Percentiles rank a stretch among this genome's conserved stretches.
Evolutionary conservation across 305 asterid species (phyloP).

Genomic region (Fraxinus angustifolia): DNA sequence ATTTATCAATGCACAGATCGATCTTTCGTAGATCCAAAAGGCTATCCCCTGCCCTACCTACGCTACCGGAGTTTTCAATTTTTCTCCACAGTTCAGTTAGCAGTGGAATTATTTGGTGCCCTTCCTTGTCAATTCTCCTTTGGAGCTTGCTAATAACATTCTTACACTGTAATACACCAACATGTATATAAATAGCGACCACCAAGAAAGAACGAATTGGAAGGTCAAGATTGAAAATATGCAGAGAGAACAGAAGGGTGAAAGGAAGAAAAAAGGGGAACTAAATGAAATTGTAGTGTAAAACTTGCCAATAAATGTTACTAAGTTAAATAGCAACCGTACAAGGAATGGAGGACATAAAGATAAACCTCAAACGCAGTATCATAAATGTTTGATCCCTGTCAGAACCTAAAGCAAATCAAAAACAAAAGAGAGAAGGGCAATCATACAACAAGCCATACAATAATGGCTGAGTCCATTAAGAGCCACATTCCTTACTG

Average conservation of each 20-base stretch:
- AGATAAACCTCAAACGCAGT: neutral
- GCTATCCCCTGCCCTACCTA: constrained; percentile 53
- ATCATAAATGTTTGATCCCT: neutral
- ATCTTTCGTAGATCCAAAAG: constrained; percentile 67
- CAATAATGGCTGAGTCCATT: neutral
- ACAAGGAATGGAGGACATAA: neutral
- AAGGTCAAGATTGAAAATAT: constrained; percentile 3
- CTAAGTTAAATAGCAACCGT: neutral
- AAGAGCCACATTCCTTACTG: neutral
- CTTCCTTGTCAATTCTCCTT: constrained; percentile 84
- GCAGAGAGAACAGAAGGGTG: neutral
- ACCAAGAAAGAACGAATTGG: neutral
- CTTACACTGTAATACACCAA: constrained; percentile 70
- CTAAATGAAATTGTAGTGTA: neutral
- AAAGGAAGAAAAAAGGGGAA: neutral
- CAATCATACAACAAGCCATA: neutral
- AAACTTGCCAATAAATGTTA: neutral
- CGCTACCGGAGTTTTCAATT: constrained; percentile 53
- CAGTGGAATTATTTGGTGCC: constrained; percentile 82
- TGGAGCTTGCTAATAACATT: constrained; percentile 78
- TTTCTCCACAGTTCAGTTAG: constrained; percentile 91
- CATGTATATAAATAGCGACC: constrained; percentile 11
- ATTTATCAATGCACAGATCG: constrained; percentile 63
- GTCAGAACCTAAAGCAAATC: neutral
- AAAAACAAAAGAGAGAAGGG: neutral